Base-by-base conservation (phyloP, 495 filamentous ascomycete species). In the Collariella sp. region DNA sequence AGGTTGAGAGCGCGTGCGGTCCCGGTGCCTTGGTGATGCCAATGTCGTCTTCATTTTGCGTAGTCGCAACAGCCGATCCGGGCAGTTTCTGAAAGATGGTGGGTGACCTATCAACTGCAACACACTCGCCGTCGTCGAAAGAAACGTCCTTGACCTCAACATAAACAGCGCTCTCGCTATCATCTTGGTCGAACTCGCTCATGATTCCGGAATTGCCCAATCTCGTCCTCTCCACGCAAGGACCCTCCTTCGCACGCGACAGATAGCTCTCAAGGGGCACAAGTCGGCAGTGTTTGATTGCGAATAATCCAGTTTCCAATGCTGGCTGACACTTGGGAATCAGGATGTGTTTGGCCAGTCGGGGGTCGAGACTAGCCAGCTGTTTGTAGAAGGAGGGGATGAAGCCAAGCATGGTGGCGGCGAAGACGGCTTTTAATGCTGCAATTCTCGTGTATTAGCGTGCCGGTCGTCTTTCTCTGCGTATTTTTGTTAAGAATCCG, bases 71-170 rank as follows among this genome's bases (percentile, higher is more conserved):
- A n/a, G n/a, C n/a, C n/a, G n/a, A n/a, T 50, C 9, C 22, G 18
- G 39, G 22, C 13, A 13, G 12, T 16, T 24, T 3, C 19, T 19
- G 22, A 20, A 41, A 36, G 12, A 38, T 59, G 6, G 35, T 39
- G 12, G 33, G 13, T 5, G 55, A 46, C 9, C 62, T 56, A 29
- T 49, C 50, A 34, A 64, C 41, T 9, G 52, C 54, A 29, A 64
- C 40, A 40, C 62, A 64, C 33, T 57, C 48, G 2, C 31, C 35
- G 22, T 62, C 60, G 54, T 62, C 57, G 11, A 47, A 23, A 10
- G 7, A n/a, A 9, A 55, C 11, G 7, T 52, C 42, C n/a, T n/a
- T n/a, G n/a, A n/a, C n/a, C n/a, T n/a, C n/a, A n/a, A n/a, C n/a
- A n/a, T n/a, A n/a, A n/a, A n/a, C n/a, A n/a, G n/a, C n/a, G n/a